phyloP scores from a whole-genome alignment of 805 yeast genomes.

The Ogataea salicorniae region DNA sequence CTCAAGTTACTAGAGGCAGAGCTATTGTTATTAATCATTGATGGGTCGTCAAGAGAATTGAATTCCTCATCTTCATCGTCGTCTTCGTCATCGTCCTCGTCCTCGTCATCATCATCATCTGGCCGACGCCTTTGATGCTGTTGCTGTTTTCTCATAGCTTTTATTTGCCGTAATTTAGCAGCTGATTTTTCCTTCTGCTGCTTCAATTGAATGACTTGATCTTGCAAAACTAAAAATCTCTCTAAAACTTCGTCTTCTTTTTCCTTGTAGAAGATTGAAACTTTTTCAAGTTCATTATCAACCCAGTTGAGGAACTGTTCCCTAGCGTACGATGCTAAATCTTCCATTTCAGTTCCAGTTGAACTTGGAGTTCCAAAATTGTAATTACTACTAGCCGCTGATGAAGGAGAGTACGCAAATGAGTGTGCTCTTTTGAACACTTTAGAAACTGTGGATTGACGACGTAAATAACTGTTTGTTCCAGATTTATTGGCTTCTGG shows the following conservation, averaged over 20 bases:
- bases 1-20: constrained; percentile 12
- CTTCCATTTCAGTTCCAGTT: constrained; percentile 25
- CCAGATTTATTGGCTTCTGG: background rate
- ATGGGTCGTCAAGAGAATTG: constrained; percentile 6
- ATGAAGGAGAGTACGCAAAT: constrained; percentile 5
- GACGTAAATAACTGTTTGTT: constrained; percentile 6
- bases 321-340: constrained; percentile 34
- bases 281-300: constrained; percentile 52
- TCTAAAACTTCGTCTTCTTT: constrained; percentile 57
- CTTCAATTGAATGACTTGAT: constrained; percentile 59
- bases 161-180: constrained; percentile 9
- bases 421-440: constrained; percentile 15
- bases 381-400: background rate
- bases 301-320: constrained; percentile 62
- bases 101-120: background rate
- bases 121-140: background rate
- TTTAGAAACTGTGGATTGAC: constrained; percentile 23
- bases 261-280: constrained; percentile 54
- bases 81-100: constrained; percentile 8
- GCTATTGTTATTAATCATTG: background rate
- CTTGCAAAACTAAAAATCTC: constrained; percentile 57
- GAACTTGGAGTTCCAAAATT: background rate
- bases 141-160: constrained; percentile 8
- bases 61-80: constrained; percentile 12
- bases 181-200: constrained; percentile 40